A percentile compares a stretch with the other conserved stretches of the same genome.
Conservation (phyloP, 345 rosid genomes). For the Geranium brycei region DNA sequence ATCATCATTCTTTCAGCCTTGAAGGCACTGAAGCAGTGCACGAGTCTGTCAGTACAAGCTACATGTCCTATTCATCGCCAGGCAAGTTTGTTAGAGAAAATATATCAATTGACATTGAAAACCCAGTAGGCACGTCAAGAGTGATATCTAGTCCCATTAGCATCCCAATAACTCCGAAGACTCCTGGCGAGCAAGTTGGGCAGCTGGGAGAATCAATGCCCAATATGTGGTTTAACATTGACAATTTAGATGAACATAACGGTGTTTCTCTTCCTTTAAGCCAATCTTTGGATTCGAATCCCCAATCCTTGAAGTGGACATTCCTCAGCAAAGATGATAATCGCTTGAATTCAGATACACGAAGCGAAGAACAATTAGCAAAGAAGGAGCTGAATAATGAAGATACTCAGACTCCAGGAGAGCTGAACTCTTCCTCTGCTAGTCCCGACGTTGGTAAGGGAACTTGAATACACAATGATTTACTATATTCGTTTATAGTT, state of each 20-base stretch:
- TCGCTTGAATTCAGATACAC: constrained; percentile 20
- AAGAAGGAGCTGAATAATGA: constrained; percentile 16
- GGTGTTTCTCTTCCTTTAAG: constrained; percentile 28
- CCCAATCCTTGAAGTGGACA: constrained; percentile 26
- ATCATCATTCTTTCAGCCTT: constrained; percentile 9
- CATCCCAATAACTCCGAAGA: constrained; percentile 24
- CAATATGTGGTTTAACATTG: constrained; percentile 23
- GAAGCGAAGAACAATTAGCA: constrained; percentile 13
- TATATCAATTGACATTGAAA: background rate
- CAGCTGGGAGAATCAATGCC: constrained; percentile 61
- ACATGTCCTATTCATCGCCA: constrained; percentile 14
- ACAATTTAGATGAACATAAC: constrained; percentile 15
- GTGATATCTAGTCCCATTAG: constrained; percentile 33
- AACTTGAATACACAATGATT: background rate
- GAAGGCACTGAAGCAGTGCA: constrained; percentile 13
- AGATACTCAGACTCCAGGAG: constrained; percentile 23
- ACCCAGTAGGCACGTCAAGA: constrained; percentile 14
- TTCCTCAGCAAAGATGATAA: constrained; percentile 21
- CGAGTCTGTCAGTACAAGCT: constrained; percentile 9
- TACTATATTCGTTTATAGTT: background rate
- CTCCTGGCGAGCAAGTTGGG: constrained; percentile 20
- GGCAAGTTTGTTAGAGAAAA: constrained; percentile 14
- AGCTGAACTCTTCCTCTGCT: constrained; percentile 20
- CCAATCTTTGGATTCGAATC: constrained; percentile 47
- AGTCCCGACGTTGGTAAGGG: constrained; percentile 55